phyloP scores from a whole-genome alignment of 306 rosid species.

The Lupinus albus region DNA sequence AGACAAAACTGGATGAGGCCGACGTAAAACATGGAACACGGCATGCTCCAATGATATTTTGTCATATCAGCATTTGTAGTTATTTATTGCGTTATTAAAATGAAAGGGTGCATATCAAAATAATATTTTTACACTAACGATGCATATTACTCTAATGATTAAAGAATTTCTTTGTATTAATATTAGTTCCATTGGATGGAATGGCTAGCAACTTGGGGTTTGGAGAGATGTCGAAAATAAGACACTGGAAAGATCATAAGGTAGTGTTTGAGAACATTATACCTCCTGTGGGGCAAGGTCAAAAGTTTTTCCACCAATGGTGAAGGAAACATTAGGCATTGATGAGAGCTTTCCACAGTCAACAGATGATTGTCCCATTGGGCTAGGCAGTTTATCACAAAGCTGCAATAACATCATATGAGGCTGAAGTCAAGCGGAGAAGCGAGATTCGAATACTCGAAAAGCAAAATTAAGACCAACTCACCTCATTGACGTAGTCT shows the following conservation, averaged over 20 bases:
- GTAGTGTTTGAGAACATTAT: slow-evolving; percentile 36
- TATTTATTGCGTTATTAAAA: no score
- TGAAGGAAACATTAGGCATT: slow-evolving; percentile 82
- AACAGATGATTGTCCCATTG: slow-evolving; percentile 65
- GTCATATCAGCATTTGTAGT: no score
- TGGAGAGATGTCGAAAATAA: background rate
- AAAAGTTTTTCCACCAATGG: slow-evolving; percentile 72
- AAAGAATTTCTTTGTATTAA: no score
- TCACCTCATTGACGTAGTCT: slow-evolving; percentile 66
- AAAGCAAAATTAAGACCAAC: background rate
- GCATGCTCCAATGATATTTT: no score
- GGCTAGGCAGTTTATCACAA: slow-evolving; percentile 75
- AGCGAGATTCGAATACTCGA: slow-evolving; percentile 24
- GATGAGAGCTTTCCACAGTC: slow-evolving; percentile 65
- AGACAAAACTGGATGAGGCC: slow-evolving; percentile 34
- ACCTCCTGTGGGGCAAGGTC: slow-evolving; percentile 72
- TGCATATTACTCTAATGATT: no score
- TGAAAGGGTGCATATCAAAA: no score
- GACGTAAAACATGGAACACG: slow-evolving; percentile 23
- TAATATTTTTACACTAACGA: no score
- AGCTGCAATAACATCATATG: slow-evolving; percentile 57
- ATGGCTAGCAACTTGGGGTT: background rate
- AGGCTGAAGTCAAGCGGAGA: slow-evolving; percentile 40
- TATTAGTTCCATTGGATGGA: no score
- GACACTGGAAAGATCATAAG: background rate